Evolutionary conservation across 805 yeast species (phyloP).

Genomic region (Candida krabiensis): DNA sequence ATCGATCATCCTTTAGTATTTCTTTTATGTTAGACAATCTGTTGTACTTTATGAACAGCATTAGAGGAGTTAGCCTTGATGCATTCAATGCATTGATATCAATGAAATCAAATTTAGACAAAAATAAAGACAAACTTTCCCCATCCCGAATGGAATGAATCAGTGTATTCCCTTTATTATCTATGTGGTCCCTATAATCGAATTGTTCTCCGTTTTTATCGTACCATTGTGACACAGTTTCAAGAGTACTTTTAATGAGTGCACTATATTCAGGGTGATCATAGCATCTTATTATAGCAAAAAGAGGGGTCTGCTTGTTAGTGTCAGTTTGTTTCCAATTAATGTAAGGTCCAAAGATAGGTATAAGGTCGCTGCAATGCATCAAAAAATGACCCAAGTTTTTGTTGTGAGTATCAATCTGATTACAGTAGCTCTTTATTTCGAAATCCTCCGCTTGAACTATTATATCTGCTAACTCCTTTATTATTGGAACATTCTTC

Average conservation of each 20-base stretch:
- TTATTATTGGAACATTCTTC: constrained; percentile 47
- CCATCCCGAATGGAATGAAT: constrained; percentile 62
- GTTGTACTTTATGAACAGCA: constrained; percentile 68
- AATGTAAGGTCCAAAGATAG: constrained; percentile 53
- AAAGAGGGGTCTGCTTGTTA: constrained; percentile 75
- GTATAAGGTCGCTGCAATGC: constrained; percentile 52
- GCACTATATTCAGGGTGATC: constrained; percentile 65
- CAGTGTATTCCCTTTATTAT: constrained; percentile 70
- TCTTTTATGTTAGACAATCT: constrained; percentile 56
- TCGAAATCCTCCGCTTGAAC: constrained; percentile 43
- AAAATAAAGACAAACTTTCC: constrained; percentile 43
- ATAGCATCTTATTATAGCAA: constrained; percentile 74
- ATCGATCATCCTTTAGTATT: constrained; percentile 48
- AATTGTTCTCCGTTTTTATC: constrained; percentile 29
- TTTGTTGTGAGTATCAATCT: constrained; percentile 52
- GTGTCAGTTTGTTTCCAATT: constrained; percentile 70
- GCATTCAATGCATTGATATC: constrained; percentile 63
- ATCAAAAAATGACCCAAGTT: constrained; percentile 74
- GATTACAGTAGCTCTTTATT: constrained; percentile 46
- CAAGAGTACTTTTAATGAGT: constrained; percentile 47
- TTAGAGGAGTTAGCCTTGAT: constrained; percentile 65
- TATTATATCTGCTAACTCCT: constrained; percentile 47
- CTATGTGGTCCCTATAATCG: constrained; percentile 64
- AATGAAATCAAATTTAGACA: constrained; percentile 37
- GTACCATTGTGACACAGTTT: constrained; percentile 46